A percentile compares a stretch with the other conserved stretches of the same genome.
Conservation (phyloP, 441 rosid species). For the Populus hybrid region DNA sequence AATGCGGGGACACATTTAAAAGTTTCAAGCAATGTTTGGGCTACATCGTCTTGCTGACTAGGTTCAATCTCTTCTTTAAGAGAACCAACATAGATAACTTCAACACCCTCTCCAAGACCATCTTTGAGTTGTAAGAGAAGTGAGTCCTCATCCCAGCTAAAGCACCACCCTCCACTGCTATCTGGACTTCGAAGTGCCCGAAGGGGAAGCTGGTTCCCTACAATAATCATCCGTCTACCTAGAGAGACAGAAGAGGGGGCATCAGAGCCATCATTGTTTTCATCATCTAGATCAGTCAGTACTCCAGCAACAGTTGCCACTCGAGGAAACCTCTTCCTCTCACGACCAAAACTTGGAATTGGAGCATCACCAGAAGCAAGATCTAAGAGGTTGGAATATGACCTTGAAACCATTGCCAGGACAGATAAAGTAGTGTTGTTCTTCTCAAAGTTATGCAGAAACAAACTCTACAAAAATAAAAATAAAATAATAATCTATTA, state of each 20-base stretch:
- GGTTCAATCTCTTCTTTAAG: constrained; percentile 62
- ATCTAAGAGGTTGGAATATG: constrained; percentile 83
- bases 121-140: constrained; percentile 85
- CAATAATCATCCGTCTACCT: constrained; percentile 67
- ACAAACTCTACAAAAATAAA: constrained; percentile 16
- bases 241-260: constrained; percentile 69
- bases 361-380: constrained; percentile 69
- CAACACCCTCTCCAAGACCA: constrained; percentile 79
- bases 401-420: constrained; percentile 68
- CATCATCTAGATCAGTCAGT: constrained; percentile 72
- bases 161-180: constrained; percentile 45
- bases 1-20: constrained; percentile 92
- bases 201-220: constrained; percentile 85
- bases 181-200: constrained; percentile 47
- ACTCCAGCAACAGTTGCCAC: constrained; percentile 75
- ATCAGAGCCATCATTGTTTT: constrained; percentile 72
- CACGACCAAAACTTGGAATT: constrained; percentile 37
- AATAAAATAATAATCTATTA: not conserved
- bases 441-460: constrained; percentile 14
- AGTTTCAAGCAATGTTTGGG: constrained; percentile 72
- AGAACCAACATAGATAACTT: constrained; percentile 79
- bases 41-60: constrained; percentile 70
- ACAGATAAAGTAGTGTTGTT: constrained; percentile 5
- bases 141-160: constrained; percentile 86
- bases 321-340: constrained; percentile 67